Conservation (phyloP, 164 flowering plant genomes). For the Macadamia tetraphylla region DNA sequence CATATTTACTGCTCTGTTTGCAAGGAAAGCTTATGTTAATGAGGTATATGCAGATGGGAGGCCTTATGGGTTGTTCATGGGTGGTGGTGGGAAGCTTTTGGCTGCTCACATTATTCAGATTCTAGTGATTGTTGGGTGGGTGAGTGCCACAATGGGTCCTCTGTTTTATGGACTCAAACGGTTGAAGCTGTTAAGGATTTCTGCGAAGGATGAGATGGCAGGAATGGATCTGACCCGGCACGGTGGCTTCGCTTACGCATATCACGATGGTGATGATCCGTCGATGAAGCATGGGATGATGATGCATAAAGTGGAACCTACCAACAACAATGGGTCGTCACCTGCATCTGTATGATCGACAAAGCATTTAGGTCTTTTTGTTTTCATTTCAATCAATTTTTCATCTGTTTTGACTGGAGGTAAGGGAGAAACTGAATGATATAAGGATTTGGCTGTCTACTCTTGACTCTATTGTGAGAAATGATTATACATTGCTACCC, state of each 20-base stretch:
- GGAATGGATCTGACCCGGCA: constrained; percentile 86
- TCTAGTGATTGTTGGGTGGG: constrained; percentile 63
- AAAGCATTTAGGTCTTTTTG: no score
- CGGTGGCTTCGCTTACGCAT: constrained; percentile 69
- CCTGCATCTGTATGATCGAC: neutral
- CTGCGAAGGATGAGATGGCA: constrained; percentile 68
- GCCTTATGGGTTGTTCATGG: constrained; percentile 78
- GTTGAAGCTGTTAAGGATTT: constrained; percentile 52
- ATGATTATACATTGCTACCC: no score
- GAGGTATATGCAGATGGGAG: constrained; percentile 48
- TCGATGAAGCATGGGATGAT: neutral
- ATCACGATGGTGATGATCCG: constrained; percentile 37
- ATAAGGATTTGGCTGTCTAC: no score
- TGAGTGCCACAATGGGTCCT: constrained; percentile 72
- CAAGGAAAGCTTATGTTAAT: constrained; percentile 42
- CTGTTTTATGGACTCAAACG: constrained; percentile 42
- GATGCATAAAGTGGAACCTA: constrained; percentile 15
- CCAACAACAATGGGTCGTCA: neutral
- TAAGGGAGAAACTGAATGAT: no score
- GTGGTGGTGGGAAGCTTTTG: constrained; percentile 61
- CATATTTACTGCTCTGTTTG: constrained; percentile 69
- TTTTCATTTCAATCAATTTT: neutral
- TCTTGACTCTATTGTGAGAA: no score
- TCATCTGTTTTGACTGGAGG: no score
- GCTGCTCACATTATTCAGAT: constrained; percentile 66